Base-by-base conservation (phyloP, 2,329 filamentous ascomycete species). In the Fusarium sp. region DNA sequence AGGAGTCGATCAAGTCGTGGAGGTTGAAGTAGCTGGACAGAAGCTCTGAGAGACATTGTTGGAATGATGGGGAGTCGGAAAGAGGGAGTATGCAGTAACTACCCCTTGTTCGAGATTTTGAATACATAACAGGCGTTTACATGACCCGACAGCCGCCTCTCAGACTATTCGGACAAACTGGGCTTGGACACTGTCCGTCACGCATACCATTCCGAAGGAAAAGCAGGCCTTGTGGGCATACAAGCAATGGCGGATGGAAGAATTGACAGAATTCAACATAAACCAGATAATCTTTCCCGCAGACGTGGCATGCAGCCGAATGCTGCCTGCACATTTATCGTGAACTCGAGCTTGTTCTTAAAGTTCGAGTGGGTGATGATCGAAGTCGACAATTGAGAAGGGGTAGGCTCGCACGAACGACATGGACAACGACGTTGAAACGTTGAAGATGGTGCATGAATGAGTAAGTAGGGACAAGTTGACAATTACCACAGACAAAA, bases 1-100 rank as follows among this genome's bases (percentile, higher is more conserved):
- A 76, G 96, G 95, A 0, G 83, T 96, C 73, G 95, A 98, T 81
- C 96, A 98, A 82, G 86, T 98, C 74, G 92, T 95, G 60, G 96
- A 99, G 82, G 86, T 97, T 45, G 83, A 82, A 19, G 78, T 80
- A 16, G 81, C 81, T 51, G 85, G 81, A 39, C 82, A 86, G 72
- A 91, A 87, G 78, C 83, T 91, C 69, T 92, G 77, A 85, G 62
- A 16, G 33, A 14, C 19, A 46, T 42, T 38, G 35, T 60, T 41
- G 59, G 46, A 52, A 39, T 58, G 57, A 29, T 23, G 31, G 60
- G 35, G 39, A 52, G 46, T 63, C 57, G 38, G 55, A 39, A 60
- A 69, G 45, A 54, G 35, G 66, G 49, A 41, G 46, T 57, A 61
- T 46, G 31, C 56, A 52, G 38, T 45, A 33, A 60, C 41, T 39